Conservation (phyloP, 208 protist genomes). For the Trypanosoma boissoni region DNA sequence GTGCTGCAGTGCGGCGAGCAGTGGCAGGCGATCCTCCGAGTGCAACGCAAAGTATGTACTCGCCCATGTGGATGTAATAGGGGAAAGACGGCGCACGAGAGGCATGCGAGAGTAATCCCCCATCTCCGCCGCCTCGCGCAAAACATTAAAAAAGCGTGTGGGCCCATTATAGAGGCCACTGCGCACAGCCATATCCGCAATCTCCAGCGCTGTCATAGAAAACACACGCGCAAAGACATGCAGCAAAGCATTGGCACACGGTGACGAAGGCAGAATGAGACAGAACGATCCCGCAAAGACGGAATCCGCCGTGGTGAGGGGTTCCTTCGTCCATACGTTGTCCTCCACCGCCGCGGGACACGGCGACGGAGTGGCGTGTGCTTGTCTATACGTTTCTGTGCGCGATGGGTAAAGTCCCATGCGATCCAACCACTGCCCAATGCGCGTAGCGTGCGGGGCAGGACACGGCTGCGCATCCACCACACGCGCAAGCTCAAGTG, state of each 20-base stretch:
- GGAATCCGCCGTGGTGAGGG: conserved; percentile 34
- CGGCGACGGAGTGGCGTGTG: not conserved
- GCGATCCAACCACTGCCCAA: conserved; percentile 54
- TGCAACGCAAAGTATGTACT: conserved; percentile 66
- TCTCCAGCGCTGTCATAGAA: conserved; percentile 53
- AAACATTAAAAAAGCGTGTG: conserved; percentile 39
- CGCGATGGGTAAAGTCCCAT: conserved; percentile 54
- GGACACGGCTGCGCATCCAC: conserved; percentile 53
- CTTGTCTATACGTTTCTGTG: not conserved
- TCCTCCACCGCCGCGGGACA: conserved; percentile 16
- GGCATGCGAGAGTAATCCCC: conserved; percentile 65
- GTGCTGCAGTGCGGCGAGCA: conserved; percentile 56
- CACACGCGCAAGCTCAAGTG: conserved; percentile 57
- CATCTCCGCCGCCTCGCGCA: conserved; percentile 31
- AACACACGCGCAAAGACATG: conserved; percentile 62
- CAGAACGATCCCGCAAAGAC: conserved; percentile 37
- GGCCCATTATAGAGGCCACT: conserved; percentile 69
- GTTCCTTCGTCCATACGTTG: conserved; percentile 3
- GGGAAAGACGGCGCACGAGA: conserved; percentile 61
- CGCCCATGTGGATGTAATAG: conserved; percentile 55
- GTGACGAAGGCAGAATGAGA: conserved; percentile 50
- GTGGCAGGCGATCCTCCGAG: conserved; percentile 59
- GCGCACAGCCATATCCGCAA: conserved; percentile 55
- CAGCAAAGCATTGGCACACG: conserved; percentile 75
- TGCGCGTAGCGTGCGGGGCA: conserved; percentile 37